Conservation (phyloP, 2,329 filamentous ascomycete species). For the Aspergillus sp. region DNA sequence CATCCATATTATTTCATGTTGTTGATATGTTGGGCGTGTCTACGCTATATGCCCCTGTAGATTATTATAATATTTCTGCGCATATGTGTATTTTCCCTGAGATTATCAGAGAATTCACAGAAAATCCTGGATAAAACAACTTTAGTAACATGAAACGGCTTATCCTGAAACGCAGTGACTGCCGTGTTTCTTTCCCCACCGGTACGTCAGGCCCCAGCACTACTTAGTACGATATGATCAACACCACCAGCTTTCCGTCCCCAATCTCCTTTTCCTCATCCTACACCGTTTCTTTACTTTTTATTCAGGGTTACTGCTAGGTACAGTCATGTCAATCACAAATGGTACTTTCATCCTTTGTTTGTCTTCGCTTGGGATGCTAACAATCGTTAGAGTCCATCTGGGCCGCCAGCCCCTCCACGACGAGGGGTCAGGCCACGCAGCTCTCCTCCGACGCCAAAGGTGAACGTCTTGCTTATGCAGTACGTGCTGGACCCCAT, state of each 20-base stretch:
- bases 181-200: too few relatives aligned
- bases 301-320: slow-evolving; percentile 4
- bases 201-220: not conserved
- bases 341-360: slow-evolving; percentile 29
- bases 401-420: slow-evolving; percentile 79
- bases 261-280: slow-evolving; percentile 2
- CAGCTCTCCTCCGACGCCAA: slow-evolving; percentile 83
- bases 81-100: too few relatives aligned
- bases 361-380: not conserved
- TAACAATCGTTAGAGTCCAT: slow-evolving; percentile 54
- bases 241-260: not conserved
- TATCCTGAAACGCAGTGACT: too few relatives aligned
- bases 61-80: too few relatives aligned
- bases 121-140: too few relatives aligned
- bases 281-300: slow-evolving; percentile 1
- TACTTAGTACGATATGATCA: not conserved
- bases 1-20: too few relatives aligned
- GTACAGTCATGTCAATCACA: slow-evolving; percentile 38
- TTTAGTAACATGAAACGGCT: too few relatives aligned
- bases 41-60: too few relatives aligned
- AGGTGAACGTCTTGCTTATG: slow-evolving; percentile 88
- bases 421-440: slow-evolving; percentile 79
- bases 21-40: too few relatives aligned
- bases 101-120: too few relatives aligned
- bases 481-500: slow-evolving; percentile 52